Evolutionary conservation across 78 protist genomes (phyloP).

Genomic region (Guillardia theta): DNA sequence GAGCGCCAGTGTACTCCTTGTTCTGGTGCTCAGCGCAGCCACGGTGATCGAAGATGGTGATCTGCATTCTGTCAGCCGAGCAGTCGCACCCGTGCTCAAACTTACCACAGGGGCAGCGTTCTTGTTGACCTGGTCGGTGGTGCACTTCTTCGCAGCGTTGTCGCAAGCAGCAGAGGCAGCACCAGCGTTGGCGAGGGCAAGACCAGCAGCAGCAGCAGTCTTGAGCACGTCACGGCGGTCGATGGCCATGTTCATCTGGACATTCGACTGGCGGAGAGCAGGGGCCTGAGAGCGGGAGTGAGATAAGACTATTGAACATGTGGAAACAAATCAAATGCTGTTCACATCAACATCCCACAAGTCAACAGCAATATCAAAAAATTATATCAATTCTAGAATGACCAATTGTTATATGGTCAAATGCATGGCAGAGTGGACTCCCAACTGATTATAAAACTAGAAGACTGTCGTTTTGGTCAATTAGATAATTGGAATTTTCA

Average conservation of each 20-base stretch:
- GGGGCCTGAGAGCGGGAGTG: not conserved
- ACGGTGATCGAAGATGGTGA: conserved; percentile 22
- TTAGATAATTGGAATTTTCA: no score
- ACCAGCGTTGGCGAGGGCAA: not conserved
- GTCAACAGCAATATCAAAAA: not conserved
- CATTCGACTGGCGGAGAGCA: not conserved
- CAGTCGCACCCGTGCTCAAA: not conserved
- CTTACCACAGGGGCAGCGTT: not conserved
- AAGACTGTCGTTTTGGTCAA: no score
- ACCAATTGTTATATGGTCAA: not conserved
- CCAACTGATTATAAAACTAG: not conserved
- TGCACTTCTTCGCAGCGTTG: conserved; percentile 9
- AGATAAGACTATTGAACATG: not conserved
- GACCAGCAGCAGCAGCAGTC: not conserved
- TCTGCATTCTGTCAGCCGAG: not conserved
- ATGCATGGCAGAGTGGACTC: not conserved
- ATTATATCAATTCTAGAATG: not conserved
- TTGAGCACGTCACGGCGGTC: not conserved
- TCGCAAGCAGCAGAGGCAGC: not conserved
- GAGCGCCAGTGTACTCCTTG: conserved; percentile 5
- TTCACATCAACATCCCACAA: not conserved
- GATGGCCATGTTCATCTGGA: conserved; percentile 16
- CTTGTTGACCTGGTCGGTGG: conserved; percentile 14
- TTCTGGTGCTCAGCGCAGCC: conserved; percentile 10
- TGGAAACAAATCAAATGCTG: not conserved